Percentiles rank a stretch among this genome's conserved stretches.
Conservation (phyloP, 441 rosid species). For the Brassica hybrid region DNA sequence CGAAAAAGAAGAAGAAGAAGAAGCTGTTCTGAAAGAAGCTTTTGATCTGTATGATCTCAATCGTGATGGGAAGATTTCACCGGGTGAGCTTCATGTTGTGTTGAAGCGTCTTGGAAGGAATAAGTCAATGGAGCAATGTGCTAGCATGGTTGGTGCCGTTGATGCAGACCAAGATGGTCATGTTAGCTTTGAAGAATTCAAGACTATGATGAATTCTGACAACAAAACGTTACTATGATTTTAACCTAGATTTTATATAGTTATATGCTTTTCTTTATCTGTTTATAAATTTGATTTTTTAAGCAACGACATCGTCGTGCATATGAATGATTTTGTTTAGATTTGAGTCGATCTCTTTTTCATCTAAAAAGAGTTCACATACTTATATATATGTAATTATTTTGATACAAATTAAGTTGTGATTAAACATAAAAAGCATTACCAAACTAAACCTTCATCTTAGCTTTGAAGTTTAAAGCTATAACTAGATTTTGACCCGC, state of each 20-base stretch:
- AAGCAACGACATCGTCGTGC: background rate
- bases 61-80: slow-evolving; percentile 37
- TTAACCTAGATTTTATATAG: background rate
- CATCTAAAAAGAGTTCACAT: background rate
- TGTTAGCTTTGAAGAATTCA: slow-evolving; percentile 38
- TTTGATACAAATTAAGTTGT: too few relatives aligned
- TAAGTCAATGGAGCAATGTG: slow-evolving; percentile 10
- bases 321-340: background rate
- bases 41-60: slow-evolving; percentile 33
- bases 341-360: background rate
- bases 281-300: background rate
- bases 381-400: too few relatives aligned
- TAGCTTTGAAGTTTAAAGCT: background rate
- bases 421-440: too few relatives aligned
- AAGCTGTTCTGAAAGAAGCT: background rate
- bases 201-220: slow-evolving; percentile 23
- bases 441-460: background rate
- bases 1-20: background rate
- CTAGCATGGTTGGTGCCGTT: slow-evolving; percentile 19
- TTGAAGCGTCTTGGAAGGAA: slow-evolving; percentile 29
- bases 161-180: slow-evolving; percentile 33
- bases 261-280: too few relatives aligned
- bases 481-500: too few relatives aligned
- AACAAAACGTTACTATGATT: background rate
- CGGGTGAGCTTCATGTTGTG: slow-evolving; percentile 22